A percentile compares a stretch with the other conserved stretches of the same genome.
phyloP scores from a whole-genome alignment of 352 stramenopile species.

The Globisporangium barbulae region DNA sequence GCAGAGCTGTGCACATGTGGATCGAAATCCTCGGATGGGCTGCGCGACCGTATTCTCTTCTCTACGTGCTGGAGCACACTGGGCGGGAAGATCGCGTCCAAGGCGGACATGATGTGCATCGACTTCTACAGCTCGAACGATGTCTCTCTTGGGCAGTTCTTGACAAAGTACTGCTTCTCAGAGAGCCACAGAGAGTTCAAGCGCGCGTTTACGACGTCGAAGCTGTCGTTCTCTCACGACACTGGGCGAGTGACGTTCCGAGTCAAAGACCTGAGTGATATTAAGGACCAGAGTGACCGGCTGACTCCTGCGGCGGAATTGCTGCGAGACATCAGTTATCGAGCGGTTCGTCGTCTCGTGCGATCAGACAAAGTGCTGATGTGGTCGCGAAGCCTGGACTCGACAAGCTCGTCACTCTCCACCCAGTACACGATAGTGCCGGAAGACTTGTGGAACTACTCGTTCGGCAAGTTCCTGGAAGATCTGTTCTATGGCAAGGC shows the following conservation, averaged over 20 bases:
- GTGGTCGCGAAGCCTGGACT: slow-evolving; percentile 51
- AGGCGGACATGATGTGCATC: slow-evolving; percentile 88
- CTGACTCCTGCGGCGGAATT: slow-evolving; percentile 49
- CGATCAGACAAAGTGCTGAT: slow-evolving; percentile 63
- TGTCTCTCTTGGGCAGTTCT: slow-evolving; percentile 79
- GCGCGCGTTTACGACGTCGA: slow-evolving; percentile 70
- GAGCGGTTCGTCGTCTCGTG: slow-evolving; percentile 51
- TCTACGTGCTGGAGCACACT: slow-evolving; percentile 84
- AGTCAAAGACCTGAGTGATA: slow-evolving; percentile 67
- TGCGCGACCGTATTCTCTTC: slow-evolving; percentile 76
- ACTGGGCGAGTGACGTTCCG: slow-evolving; percentile 65
- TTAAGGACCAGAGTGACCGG: slow-evolving; percentile 60
- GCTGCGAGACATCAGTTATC: slow-evolving; percentile 60
- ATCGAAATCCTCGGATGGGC: slow-evolving; percentile 44
- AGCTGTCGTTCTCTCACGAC: slow-evolving; percentile 83
- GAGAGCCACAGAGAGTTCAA: slow-evolving; percentile 73
- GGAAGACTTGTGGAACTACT: slow-evolving; percentile 79
- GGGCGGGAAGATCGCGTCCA: slow-evolving; percentile 69
- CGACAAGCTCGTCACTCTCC: slow-evolving; percentile 31
- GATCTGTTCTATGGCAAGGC: slow-evolving; percentile 83
- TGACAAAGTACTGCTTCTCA: slow-evolving; percentile 77
- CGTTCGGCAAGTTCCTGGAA: slow-evolving; percentile 86
- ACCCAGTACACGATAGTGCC: slow-evolving; percentile 59
- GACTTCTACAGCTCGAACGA: slow-evolving; percentile 86
- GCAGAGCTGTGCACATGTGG: slow-evolving; percentile 58